Base-by-base conservation (phyloP, 2,329 filamentous ascomycete species). In the Alternaria sp. region DNA sequence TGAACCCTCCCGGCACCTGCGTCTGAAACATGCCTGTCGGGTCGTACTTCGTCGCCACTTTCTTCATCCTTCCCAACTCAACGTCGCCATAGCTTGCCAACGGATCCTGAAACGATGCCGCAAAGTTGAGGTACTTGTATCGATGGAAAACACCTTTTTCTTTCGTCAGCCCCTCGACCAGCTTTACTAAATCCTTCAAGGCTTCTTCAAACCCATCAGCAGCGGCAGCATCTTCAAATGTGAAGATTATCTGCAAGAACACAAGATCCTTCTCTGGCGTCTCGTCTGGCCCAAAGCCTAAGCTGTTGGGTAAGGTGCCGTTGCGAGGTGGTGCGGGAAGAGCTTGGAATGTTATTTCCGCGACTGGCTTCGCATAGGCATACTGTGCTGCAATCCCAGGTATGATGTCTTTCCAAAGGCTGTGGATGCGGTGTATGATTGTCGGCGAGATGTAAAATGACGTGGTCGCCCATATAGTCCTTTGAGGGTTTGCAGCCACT, bases 31-130 rank as follows among this genome's bases (percentile, higher is more conserved):
- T 23, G 23, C 67, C 66, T 7, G 45, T 28, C 0, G 71, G 67
- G 54, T 73, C 69, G 48, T 70, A 71, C 54, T 63, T 69, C 37
- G n/a, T 52, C 28, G 65, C 60, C 1, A 69, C 64, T 23, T 48
- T 33, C 29, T 44, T 56, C 36, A 73, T 24, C 17, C 34, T 56
- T 11, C 24, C 31, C 7, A 65, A 26, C 9, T 58, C 54, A 11
- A 57, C 56, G 5, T 41, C 26, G 4, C 71, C 71, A 61, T 72
- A 71, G 33, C 58, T 60, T 11, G 10, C 50, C 7, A 69, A 36
- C 5, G 76, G 75, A 45, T 77, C 69, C 58, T 80, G 77, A 59
- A 70, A 78, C 11, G 54, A 52, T 3, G 68, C 73, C 8, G 77
- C 76, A 55, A 77, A 79, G 56, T 77, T 78, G 31, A 74, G 50